Base-by-base conservation (phyloP, 495 filamentous ascomycete genomes). In the Penicillium waksmanii region DNA sequence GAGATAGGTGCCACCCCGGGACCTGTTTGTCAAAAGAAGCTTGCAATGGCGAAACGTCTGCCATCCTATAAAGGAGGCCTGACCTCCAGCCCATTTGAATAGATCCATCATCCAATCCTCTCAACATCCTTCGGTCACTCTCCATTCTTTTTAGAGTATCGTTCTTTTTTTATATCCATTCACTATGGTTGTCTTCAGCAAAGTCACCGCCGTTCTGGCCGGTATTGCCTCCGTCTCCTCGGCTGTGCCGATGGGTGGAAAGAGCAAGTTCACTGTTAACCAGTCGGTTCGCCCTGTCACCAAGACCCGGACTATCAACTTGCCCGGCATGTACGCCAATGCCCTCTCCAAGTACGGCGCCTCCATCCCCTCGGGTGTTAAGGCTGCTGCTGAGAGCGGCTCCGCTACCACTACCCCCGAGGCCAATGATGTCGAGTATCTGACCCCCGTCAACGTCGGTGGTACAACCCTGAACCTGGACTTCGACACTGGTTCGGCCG, bases 401-500 rank as follows among this genome's bases (percentile, higher is more conserved):
- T 74, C 73, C 52, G 85, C 76, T 34, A 64, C 71, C 49, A 80
- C 85, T 18, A 80, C 68, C 4, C 89, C 90, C 0, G 76, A 84
- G 66, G 43, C 66, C 12, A 71, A 82, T 63, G 90, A 92, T 63
- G 60, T 67, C 34, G 84, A 89, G 69, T 93, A 90, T 62, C 67
- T 92, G 59, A 82, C 80, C 25, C 87, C 88, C 15, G 87, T 92
- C 53, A 78, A 72, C 3, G 77, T 92, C 58, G 90, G 90, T 57
- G 74, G 75, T 12, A 83, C 85, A 53, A 82, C 78, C 5, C 67
- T 92, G 63, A 81, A 86, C 64, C 65, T 93, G 56, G 86, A 91
- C 67, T 81, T 92, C 64, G 90, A 93, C 68, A 91, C 90, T 42
- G 90, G 90, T 3, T 89, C 85, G 40, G 84, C 87, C 44, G 90